phyloP scores from a whole-genome alignment of 176 grass and related monocot species.

The Bromus sterilis region DNA sequence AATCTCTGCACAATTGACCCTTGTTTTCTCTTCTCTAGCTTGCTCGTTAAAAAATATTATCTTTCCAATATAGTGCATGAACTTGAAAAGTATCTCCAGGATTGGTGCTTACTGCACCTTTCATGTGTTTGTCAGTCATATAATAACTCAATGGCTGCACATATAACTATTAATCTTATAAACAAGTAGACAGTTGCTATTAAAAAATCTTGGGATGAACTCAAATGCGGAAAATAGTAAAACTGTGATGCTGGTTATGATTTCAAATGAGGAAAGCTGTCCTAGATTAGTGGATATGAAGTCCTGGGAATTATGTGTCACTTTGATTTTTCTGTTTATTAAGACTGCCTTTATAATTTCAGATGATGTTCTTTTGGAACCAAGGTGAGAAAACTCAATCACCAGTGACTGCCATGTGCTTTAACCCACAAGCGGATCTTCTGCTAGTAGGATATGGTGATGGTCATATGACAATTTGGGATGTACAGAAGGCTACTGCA shows the following conservation, averaged over 20 bases:
- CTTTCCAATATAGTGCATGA: not conserved
- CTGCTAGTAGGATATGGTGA: conserved; percentile 89
- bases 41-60: conserved; percentile 4
- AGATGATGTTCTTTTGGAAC: conserved; percentile 89
- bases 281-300: not conserved
- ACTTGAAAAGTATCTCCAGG: not conserved
- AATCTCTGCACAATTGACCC: not conserved
- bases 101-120: not conserved
- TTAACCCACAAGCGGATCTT: conserved; percentile 86
- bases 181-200: not conserved
- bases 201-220: not conserved
- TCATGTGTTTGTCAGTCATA: not conserved
- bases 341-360: conserved; percentile 19
- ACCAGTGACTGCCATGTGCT: conserved; percentile 92
- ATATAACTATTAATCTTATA: not conserved
- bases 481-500: conserved; percentile 61
- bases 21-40: conserved; percentile 2
- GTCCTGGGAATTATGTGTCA: not conserved
- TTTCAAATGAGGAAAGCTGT: not conserved
- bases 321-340: conserved; percentile 19
- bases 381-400: conserved; percentile 75
- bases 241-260: not conserved
- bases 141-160: not conserved
- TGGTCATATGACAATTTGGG: too few relatives aligned
- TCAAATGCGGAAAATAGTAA: not conserved